A percentile compares a stretch with the other conserved stretches of the same genome.
phyloP scores from a whole-genome alignment of 2,329 filamentous ascomycete species.

The Calonectria pseudoreteaudii region DNA sequence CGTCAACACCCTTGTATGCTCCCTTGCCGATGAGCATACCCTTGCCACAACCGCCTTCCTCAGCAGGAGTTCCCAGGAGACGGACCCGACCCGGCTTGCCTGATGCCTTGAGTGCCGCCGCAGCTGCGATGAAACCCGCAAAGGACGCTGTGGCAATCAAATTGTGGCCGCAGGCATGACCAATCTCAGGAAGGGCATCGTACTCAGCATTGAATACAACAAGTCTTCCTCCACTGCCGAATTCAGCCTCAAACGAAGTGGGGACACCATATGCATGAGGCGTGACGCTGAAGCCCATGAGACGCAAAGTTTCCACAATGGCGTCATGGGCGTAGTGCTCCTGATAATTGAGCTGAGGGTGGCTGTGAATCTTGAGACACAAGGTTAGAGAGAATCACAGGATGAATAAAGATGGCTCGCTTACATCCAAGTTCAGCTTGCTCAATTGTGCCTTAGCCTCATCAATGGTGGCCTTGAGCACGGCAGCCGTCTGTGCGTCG shows the following conservation, averaged over 20 bases:
- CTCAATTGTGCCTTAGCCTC: too few relatives aligned
- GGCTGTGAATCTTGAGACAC: background rate
- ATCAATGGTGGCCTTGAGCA: too few relatives aligned
- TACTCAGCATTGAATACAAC: background rate
- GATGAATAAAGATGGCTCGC: too few relatives aligned
- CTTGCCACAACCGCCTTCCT: background rate
- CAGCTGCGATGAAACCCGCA: background rate
- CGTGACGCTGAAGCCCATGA: too few relatives aligned
- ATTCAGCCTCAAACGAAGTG: background rate
- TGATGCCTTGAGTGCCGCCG: too few relatives aligned
- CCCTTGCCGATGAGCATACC: background rate
- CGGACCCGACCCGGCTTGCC: too few relatives aligned
- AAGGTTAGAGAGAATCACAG: too few relatives aligned
- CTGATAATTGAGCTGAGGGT: background rate
- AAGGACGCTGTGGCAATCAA: background rate
- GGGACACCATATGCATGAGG: background rate
- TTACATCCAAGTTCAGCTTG: too few relatives aligned
- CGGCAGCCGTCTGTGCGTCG: too few relatives aligned
- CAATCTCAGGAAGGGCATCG: background rate
- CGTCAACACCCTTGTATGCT: background rate
- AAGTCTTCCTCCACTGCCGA: background rate
- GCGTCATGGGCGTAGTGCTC: background rate
- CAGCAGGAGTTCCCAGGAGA: too few relatives aligned
- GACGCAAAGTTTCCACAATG: background rate
- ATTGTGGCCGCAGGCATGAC: background rate